Evolutionary conservation across 164 flowering plant species (phyloP).

Genomic region (Litsea cubeba): DNA sequence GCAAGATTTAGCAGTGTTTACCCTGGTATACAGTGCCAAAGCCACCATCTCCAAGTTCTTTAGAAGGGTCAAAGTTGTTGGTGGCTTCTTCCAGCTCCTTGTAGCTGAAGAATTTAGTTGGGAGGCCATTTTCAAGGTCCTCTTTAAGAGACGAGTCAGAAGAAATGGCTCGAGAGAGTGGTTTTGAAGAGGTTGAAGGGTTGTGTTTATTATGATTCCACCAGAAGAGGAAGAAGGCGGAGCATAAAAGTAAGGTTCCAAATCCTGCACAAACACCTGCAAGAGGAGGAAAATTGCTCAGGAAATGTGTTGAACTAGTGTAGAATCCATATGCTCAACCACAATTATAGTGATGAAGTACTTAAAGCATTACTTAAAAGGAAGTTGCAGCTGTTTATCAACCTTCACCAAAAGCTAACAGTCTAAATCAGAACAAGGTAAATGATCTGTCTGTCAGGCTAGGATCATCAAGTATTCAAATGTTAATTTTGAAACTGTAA

Average conservation of each 20-base stretch:
- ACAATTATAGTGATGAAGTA: background rate
- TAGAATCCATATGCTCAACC: background rate
- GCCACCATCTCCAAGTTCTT: constrained; percentile 40
- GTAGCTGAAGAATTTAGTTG: constrained; percentile 23
- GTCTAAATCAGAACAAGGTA: no score
- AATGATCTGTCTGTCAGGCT: no score
- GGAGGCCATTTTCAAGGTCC: constrained; percentile 12
- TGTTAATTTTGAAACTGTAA: no score
- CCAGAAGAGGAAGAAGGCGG: constrained; percentile 1
- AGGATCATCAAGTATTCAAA: no score
- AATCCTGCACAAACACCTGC: constrained; percentile 9
- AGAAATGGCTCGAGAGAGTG: background rate
- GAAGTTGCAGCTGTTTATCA: background rate
- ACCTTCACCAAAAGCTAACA: background rate
- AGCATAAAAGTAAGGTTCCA: background rate
- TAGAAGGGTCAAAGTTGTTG: constrained; percentile 24
- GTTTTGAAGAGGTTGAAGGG: background rate
- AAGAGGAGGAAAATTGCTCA: background rate
- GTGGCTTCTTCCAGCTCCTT: constrained; percentile 39
- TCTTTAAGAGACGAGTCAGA: background rate
- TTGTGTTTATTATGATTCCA: background rate
- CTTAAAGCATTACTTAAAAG: no score
- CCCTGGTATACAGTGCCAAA: constrained; percentile 37
- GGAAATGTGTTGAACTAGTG: background rate
- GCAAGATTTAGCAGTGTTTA: constrained; percentile 1